phyloP scores from a whole-genome alignment of 345 rosid species.

The Camelina neglecta region DNA sequence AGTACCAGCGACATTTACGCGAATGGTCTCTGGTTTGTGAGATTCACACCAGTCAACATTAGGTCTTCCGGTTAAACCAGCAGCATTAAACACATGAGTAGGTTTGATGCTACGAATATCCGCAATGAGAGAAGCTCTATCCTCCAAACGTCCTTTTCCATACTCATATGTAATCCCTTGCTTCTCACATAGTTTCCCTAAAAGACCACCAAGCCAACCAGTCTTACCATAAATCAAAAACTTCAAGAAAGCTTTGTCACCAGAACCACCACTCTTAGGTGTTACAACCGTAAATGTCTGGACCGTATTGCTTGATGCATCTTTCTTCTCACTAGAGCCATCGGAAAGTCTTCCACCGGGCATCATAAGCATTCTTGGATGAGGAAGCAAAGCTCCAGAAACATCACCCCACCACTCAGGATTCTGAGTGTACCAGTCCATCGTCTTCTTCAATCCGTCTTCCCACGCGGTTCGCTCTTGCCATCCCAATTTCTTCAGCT shows the following conservation, averaged over 20 bases:
- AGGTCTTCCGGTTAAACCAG: slow-evolving; percentile 69
- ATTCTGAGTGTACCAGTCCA: slow-evolving; percentile 62
- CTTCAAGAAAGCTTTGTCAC: slow-evolving; percentile 43
- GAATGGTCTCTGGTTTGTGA: slow-evolving; percentile 57
- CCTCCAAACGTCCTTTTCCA: slow-evolving; percentile 61
- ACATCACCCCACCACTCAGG: slow-evolving; percentile 75
- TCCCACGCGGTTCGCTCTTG: slow-evolving; percentile 62
- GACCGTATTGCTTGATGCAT: slow-evolving; percentile 46
- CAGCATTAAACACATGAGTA: slow-evolving; percentile 64
- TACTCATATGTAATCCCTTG: slow-evolving; percentile 51
- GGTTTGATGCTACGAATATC: slow-evolving; percentile 52
- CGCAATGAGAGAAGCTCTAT: slow-evolving; percentile 51
- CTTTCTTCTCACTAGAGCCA: slow-evolving; percentile 48
- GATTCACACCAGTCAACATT: slow-evolving; percentile 70
- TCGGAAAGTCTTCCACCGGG: slow-evolving; percentile 59
- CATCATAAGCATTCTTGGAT: slow-evolving; percentile 72
- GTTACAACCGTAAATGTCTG: slow-evolving; percentile 69
- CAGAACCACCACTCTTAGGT: slow-evolving; percentile 34
- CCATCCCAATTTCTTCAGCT: slow-evolving; percentile 68
- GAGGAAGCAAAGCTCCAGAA: slow-evolving; percentile 62
- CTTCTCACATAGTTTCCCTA: slow-evolving; percentile 56
- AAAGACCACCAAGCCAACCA: slow-evolving; percentile 69
- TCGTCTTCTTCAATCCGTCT: slow-evolving; percentile 59
- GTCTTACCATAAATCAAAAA: slow-evolving; percentile 60
- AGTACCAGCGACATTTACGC: slow-evolving; percentile 58